Percentiles rank a stretch among this genome's conserved stretches.
Conservation (phyloP, 2,329 filamentous ascomycete species). For the Pyrenochaeta sp. region DNA sequence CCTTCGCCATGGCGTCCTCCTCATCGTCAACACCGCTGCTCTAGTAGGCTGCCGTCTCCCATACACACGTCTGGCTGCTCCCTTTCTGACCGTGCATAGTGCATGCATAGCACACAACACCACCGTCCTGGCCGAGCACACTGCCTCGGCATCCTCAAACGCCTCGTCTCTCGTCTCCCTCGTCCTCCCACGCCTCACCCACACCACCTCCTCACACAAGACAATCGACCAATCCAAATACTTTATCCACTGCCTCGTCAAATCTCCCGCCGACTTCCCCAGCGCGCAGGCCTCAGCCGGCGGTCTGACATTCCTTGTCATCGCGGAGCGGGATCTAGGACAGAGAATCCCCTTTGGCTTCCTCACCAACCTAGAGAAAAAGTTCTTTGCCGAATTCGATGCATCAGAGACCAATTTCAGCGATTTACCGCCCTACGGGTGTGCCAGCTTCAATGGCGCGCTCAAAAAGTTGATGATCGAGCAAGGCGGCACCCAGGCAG, state of each 20-base stretch:
- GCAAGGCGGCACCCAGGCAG: slow-evolving; percentile 78
- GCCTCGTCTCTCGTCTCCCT: slow-evolving; percentile 88
- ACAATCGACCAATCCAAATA: slow-evolving; percentile 92
- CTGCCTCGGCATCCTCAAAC: slow-evolving; percentile 81
- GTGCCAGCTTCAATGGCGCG: slow-evolving; percentile 83
- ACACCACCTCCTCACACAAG: slow-evolving; percentile 81
- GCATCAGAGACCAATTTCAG: slow-evolving; percentile 74
- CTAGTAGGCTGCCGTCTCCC: slow-evolving; percentile 37
- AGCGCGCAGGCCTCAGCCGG: slow-evolving; percentile 67
- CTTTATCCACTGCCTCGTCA: slow-evolving; percentile 95
- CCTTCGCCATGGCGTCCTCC: slow-evolving; percentile 48
- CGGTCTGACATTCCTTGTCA: slow-evolving; percentile 89
- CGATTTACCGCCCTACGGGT: slow-evolving; percentile 86
- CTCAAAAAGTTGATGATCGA: slow-evolving; percentile 82
- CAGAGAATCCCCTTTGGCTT: slow-evolving; percentile 93
- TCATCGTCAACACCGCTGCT: slow-evolving; percentile 50
- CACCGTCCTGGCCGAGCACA: slow-evolving; percentile 94
- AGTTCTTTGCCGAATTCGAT: slow-evolving; percentile 78
- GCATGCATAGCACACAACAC: slow-evolving; percentile 93
- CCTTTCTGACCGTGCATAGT: slow-evolving; percentile 57
- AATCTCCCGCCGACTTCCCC: slow-evolving; percentile 74
- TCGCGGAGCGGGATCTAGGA: slow-evolving; percentile 81
- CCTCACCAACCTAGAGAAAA: slow-evolving; percentile 87
- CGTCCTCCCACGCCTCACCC: slow-evolving; percentile 93
- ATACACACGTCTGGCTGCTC: neutral